Evolutionary conservation across 371 early-diverging fungal genomes (phyloP), one percentile per base, ranked within the genome.

Genomic region (Ordospora colligata): DNA sequence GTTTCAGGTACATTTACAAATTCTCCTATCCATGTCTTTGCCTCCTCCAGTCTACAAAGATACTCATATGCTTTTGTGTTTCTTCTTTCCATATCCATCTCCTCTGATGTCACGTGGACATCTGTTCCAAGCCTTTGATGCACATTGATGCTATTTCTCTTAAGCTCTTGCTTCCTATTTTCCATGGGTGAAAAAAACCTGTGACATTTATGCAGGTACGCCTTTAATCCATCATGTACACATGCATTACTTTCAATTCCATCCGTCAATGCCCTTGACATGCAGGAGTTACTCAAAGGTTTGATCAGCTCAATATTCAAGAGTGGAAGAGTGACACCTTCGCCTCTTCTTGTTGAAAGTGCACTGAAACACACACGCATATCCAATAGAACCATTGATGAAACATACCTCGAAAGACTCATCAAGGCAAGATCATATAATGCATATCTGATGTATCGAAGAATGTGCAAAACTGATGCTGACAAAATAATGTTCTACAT

Each of bases 11-110:
- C 89, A 67, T 89, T 87, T 63, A 91, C 90, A 32, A 87, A 86
- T 44, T 91, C 88, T 78, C 77, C 27, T 23, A 77, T 87, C 82
- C 89, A 95, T 89, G 95, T 92, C 87, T 94, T 94, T 2, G 98
- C 97, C 87, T 97, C 97, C 70, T 93, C 93, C 67, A 97, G 90
- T 72, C 94, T 95, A 78, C 97, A 96, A 9, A 97, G 87, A 78
- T 97, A 99, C 83, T 97, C 97, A 83, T 97, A 97, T 1, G 95
- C 94, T 64, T 90, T 90, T 46, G 95, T 83, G 53, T 92, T 91
- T 47, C 88, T 87, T 70, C 98, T 88, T 84, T 94, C 91, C 27
- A 87, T 85, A 80, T 99, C 99, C 89, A 96, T 91, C 92, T 84
- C 73, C 43, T 83, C 80, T 8, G 74, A 53, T 2, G 75, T 64